phyloP scores from a whole-genome alignment of 108 stramenopile genomes.

The Nitzschia sp. region DNA sequence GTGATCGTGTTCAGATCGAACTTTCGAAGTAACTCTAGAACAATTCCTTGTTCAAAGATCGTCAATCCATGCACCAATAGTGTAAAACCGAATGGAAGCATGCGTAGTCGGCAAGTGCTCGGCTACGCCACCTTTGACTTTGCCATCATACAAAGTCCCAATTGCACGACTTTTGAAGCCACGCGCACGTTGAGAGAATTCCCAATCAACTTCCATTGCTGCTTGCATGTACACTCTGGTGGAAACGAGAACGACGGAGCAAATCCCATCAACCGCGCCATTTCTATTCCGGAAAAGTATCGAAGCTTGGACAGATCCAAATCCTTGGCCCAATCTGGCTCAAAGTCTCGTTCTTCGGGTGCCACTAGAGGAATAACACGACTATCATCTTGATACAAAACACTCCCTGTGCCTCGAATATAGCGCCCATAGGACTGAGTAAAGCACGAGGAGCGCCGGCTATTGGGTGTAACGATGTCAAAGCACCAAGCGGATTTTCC shows the following conservation, averaged over 20 bases:
- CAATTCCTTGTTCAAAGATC: no score
- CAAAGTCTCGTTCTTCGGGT: constrained; percentile 61
- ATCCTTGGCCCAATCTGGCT: constrained; percentile 52
- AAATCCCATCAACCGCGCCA: constrained; percentile 84
- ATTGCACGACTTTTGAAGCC: constrained; percentile 59
- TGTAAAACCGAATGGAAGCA: no score
- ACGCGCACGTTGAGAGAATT: constrained; percentile 82
- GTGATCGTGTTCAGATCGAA: no score
- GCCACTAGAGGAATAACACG: constrained; percentile 28
- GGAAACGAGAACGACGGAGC: constrained; percentile 61
- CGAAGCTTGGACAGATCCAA: constrained; percentile 58
- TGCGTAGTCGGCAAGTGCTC: no score
- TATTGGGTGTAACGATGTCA: constrained; percentile 68
- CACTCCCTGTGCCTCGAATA: constrained; percentile 83
- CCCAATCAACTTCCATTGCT: constrained; percentile 86
- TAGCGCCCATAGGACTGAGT: constrained; percentile 87
- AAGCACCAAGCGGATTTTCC: constrained; percentile 84
- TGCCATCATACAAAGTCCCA: constrained; percentile 34
- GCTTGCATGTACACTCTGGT: constrained; percentile 44
- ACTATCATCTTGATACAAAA: constrained; percentile 55
- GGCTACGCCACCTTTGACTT: no score
- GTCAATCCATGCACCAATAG: no score
- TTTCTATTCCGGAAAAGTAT: constrained; percentile 81
- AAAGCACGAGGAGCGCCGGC: constrained; percentile 49
- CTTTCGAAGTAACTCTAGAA: no score